These are phyloP conservation scores for Saccharomyces hybrid DNA, from an alignment of 1,139 yeast genomes.

Conservation along the genomic window DNA sequence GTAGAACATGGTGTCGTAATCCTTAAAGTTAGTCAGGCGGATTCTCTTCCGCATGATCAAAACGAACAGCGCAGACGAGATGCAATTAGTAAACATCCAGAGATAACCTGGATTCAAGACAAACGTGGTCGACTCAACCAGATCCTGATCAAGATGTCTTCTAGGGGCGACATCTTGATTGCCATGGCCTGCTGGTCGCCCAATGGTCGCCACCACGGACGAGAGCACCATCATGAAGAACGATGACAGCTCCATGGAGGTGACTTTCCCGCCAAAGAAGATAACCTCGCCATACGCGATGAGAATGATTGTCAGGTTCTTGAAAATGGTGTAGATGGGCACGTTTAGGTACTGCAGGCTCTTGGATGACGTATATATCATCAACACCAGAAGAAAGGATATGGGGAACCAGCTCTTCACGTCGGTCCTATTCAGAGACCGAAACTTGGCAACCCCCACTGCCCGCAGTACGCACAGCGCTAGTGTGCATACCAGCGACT, in stretches of 20 bases:
- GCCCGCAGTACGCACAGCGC: constrained; percentile 66
- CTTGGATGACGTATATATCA: constrained; percentile 94
- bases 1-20: constrained; percentile 96
- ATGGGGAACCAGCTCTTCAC: constrained; percentile 94
- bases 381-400: constrained; percentile 74
- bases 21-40: constrained; percentile 91
- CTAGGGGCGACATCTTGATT: constrained; percentile 21
- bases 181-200: constrained; percentile 51
- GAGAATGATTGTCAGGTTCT: constrained; percentile 87
- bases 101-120: constrained; percentile 69
- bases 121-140: constrained; percentile 35
- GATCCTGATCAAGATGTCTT: constrained; percentile 7
- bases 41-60: constrained; percentile 93
- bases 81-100: constrained; percentile 93
- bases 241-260: constrained; percentile 81
- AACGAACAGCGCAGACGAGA: constrained; percentile 87
- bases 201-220: constrained; percentile 85
- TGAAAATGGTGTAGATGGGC: constrained; percentile 94
- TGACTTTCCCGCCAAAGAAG: constrained; percentile 91
- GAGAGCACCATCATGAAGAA: constrained; percentile 86
- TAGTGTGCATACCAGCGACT: constrained; percentile 69
- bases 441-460: constrained; percentile 69
- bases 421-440: constrained; percentile 76
- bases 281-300: constrained; percentile 96
- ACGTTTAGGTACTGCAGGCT: constrained; percentile 83